These are phyloP conservation scores for Fusarium pseudonygamai DNA, from an alignment of 2,329 filamentous ascomycete species.

Conservation along the genomic window DNA sequence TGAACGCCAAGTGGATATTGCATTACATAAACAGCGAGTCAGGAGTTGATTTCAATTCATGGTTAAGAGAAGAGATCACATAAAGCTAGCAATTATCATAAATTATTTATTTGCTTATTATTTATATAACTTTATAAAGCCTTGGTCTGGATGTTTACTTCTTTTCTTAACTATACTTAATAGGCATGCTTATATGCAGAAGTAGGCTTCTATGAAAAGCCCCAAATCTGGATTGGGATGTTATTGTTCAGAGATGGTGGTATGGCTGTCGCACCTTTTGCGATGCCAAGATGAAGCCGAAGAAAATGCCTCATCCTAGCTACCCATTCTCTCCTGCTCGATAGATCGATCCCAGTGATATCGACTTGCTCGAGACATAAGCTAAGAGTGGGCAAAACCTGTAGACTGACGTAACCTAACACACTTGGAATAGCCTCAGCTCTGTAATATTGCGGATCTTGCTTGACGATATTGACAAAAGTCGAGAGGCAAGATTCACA, in stretches of 20 bases:
- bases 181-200: background rate
- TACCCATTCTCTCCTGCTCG: background rate
- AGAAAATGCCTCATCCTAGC: background rate
- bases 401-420: background rate
- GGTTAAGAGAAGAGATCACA: background rate
- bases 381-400: background rate
- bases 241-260: background rate
- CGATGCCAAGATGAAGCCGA: background rate
- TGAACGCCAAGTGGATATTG: background rate
- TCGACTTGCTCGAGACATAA: background rate
- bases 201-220: background rate
- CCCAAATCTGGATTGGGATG: background rate
- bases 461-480: background rate
- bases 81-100: no score
- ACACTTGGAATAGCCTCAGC: background rate
- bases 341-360: background rate
- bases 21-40: no score
- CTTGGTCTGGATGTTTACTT: background rate
- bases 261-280: background rate
- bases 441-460: background rate
- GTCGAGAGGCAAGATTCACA: background rate
- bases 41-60: accelerated
- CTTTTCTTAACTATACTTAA: background rate
- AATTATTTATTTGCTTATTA: accelerated
- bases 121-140: accelerated